Conservation (phyloP, 164 flowering plant genomes). For the Liquidambar formosana region DNA sequence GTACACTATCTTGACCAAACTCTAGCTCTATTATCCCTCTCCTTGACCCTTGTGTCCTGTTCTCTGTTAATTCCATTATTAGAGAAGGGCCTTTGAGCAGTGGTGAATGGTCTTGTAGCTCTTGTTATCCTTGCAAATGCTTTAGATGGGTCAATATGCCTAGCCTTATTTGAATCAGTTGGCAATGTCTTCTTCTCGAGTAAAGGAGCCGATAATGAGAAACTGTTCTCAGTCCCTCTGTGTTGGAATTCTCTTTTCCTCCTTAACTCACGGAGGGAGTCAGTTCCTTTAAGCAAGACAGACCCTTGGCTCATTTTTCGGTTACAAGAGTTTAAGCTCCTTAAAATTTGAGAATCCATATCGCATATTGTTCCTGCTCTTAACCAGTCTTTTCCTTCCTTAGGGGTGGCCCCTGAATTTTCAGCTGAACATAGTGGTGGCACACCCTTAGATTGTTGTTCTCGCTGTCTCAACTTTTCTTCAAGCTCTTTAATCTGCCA, state of each 20-base stretch:
- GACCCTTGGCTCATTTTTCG: constrained; percentile 16
- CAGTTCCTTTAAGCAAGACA: constrained; percentile 21
- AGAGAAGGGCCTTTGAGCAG: background rate
- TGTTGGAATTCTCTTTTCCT: constrained; percentile 24
- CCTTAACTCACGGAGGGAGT: constrained; percentile 23
- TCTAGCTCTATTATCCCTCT: constrained; percentile 9
- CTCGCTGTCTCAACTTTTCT: constrained; percentile 8
- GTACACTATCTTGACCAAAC: constrained; percentile 15
- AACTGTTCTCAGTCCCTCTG: constrained; percentile 18
- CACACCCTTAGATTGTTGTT: background rate
- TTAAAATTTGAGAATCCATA: constrained; percentile 9
- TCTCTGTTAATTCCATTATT: constrained; percentile 8
- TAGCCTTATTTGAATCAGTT: constrained; percentile 35
- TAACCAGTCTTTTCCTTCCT: background rate
- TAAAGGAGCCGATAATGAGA: background rate
- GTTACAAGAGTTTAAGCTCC: constrained; percentile 12
- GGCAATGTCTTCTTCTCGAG: constrained; percentile 31
- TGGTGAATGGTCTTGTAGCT: constrained; percentile 1
- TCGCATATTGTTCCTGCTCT: constrained; percentile 11
- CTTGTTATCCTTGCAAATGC: constrained; percentile 40
- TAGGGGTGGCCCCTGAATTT: constrained; percentile 9
- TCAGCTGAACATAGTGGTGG: constrained; percentile 9
- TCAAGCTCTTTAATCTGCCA: constrained; percentile 17
- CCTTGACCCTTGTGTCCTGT: constrained; percentile 8
- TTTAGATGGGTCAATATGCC: constrained; percentile 46